phyloP scores from a whole-genome alignment of 441 rosid species.

The Aleurites moluccanus region DNA sequence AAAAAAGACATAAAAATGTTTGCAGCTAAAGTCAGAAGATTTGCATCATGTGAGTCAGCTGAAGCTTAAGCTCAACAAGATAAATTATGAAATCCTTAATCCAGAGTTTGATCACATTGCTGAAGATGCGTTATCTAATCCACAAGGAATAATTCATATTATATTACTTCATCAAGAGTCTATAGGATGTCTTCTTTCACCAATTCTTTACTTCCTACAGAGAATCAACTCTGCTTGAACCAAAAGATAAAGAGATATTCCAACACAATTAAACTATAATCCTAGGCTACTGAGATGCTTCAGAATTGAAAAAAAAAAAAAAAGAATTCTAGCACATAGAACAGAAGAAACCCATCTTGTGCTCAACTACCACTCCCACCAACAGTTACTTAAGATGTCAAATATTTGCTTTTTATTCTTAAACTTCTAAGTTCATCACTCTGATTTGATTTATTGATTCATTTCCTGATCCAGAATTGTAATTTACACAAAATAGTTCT shows the following conservation, averaged over 20 bases:
- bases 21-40: background rate
- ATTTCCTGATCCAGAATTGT: background rate
- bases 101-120: background rate
- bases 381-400: background rate
- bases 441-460: background rate
- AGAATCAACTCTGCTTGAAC: background rate
- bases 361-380: background rate
- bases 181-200: background rate
- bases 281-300: background rate
- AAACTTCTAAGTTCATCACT: background rate
- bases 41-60: background rate
- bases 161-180: background rate
- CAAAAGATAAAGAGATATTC: background rate
- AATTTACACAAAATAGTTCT: background rate
- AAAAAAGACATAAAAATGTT: background rate
- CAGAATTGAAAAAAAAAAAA: background rate
- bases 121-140: background rate
- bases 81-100: background rate
- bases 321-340: background rate
- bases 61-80: constrained; percentile 3
- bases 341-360: background rate
- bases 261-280: background rate
- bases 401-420: background rate
- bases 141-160: background rate
- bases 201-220: background rate